phyloP scores from a whole-genome alignment of 495 filamentous ascomycete genomes.

The Tuber umbilicatum region DNA sequence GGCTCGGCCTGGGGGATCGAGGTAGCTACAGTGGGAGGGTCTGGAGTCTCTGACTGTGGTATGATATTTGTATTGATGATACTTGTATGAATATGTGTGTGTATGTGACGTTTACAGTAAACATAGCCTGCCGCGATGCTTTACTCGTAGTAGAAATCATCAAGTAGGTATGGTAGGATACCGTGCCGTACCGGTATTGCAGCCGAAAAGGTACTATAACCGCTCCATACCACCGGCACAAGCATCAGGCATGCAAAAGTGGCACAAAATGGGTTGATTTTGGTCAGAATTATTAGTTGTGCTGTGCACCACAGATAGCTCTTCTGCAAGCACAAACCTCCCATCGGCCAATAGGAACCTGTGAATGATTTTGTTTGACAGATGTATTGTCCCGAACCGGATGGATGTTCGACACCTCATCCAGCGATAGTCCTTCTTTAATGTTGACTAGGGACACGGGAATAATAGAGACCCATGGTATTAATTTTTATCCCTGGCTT shows the following conservation, averaged over 20 bases:
- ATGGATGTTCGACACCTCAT: background rate
- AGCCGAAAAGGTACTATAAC: background rate
- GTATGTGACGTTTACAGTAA: background rate
- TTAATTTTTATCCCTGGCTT: conserved; percentile 16
- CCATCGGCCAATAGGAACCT: too few relatives aligned
- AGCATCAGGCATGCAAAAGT: background rate
- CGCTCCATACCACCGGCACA: background rate
- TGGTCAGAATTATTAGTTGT: background rate
- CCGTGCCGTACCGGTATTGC: too few relatives aligned
- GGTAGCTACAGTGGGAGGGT: background rate
- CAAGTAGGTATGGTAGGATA: background rate
- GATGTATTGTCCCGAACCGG: background rate
- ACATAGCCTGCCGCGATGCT: background rate
- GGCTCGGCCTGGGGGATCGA: too few relatives aligned
- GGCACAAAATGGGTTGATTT: background rate
- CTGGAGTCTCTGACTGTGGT: too few relatives aligned
- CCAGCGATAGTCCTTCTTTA: background rate
- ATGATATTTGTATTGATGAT: background rate
- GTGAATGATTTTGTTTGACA: background rate
- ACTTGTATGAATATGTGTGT: too few relatives aligned
- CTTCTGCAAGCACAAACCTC: background rate
- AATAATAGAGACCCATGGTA: background rate
- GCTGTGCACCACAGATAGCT: background rate
- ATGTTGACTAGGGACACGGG: background rate
- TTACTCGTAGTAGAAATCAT: background rate